These are phyloP conservation scores for Theileria sp. DNA, from an alignment of 169 alveolate genomes.

Conservation along the genomic window DNA sequence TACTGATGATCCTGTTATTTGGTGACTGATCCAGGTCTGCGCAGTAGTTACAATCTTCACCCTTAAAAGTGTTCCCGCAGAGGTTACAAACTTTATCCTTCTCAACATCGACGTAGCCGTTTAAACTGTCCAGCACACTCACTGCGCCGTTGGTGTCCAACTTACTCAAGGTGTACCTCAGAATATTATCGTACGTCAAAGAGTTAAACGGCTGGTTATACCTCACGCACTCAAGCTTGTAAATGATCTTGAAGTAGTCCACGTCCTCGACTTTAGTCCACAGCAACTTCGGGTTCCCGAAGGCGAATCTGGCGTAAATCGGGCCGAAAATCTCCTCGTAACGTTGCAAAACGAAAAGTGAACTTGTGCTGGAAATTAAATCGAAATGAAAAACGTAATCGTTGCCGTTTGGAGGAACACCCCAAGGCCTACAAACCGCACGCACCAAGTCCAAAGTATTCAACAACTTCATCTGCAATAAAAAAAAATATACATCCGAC, in stretches of 20 bases:
- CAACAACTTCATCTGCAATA: conserved; percentile 61
- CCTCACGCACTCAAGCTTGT: conserved; percentile 57
- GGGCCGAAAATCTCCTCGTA: conserved; percentile 57
- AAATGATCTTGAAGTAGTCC: conserved; percentile 58
- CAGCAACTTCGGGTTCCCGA: conserved; percentile 48
- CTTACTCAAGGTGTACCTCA: conserved; percentile 37
- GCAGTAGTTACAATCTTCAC: conserved; percentile 5
- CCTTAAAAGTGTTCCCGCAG: not conserved
- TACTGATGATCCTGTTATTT: conserved; percentile 5
- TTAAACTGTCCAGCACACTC: not conserved
- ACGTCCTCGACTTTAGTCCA: conserved; percentile 59
- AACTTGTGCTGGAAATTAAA: conserved; percentile 35
- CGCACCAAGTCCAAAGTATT: conserved; percentile 55
- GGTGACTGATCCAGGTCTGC: not conserved
- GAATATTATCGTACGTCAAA: conserved; percentile 34
- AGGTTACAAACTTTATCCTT: not conserved
- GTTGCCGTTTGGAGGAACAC: conserved; percentile 58
- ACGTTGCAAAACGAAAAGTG: conserved; percentile 20
- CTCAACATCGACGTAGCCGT: not conserved
- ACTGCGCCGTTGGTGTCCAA: conserved; percentile 15
- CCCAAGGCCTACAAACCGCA: conserved; percentile 69
- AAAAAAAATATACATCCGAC: conserved; percentile 34
- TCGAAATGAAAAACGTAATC: conserved; percentile 61
- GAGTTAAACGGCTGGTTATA: conserved; percentile 48
- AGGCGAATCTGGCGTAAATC: conserved; percentile 4